Evolutionary conservation across 2,329 filamentous ascomycete species (phyloP), one percentile per base, ranked within the genome.

Genomic region (Phyllosticta citribraziliensis): DNA sequence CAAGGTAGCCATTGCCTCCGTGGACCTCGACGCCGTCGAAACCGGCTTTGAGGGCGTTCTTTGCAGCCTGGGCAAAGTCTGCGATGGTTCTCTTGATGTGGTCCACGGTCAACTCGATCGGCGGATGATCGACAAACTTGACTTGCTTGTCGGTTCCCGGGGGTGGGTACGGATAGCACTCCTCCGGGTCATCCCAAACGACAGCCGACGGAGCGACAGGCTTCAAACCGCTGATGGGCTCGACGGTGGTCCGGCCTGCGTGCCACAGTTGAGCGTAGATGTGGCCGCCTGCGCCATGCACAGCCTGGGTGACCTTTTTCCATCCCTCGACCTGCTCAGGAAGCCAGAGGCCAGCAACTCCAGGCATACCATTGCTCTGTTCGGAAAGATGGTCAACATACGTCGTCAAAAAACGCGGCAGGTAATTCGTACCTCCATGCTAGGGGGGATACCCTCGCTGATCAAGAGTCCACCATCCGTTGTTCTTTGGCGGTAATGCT

Each of bases 381-480:
- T 53, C 20, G 20, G 5, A 30, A 14, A 27, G 51, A 11, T 20
- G 12, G 52, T 62, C 19, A 62, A 56, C 27, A 57, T 20, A 47
- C 19, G 20, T 20, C 27, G 33, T 12, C 14, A 12, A 52, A n/a
- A 30, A 19, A 11, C 10, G 5, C 22, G 30, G 12, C 22, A 12
- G 30, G 24, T 11, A 19, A 10, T 30, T 56, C 53, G 12, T 70
- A 76, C 75, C 69, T 77, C 76, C 2, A 69, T 66, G 67, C 67
- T 79, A 69, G 74, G 81, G 72, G 76, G 77, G 4, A 81, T 82
- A 0, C 78, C 83, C 68, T 87, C 84, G 2, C 79, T 80, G 65
- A 87, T 79, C 52, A 87, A 70, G 2, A 87, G 72, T 1, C 82
- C 84, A 24, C 83, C 82, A 4, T 79, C 77, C 10, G 75, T 74